A percentile compares a stretch with the other conserved stretches of the same genome.
phyloP scores from a whole-genome alignment of 78 protist species.

The Paulinella micropora region DNA sequence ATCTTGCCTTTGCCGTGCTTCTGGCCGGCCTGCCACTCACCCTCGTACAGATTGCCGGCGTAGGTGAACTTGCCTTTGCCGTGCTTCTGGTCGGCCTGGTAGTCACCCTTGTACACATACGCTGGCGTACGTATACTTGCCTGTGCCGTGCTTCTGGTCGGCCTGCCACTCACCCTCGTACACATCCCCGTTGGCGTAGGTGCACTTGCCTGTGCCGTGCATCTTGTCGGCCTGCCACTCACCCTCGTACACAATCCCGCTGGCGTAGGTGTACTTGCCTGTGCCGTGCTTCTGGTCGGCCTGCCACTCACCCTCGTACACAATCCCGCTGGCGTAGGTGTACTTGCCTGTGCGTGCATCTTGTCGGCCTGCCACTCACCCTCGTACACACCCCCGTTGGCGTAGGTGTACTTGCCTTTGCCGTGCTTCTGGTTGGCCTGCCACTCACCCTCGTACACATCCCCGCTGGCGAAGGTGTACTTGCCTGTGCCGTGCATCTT shows the following conservation, averaged over 20 bases:
- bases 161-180: conserved; percentile 5
- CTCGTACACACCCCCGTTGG: not conserved
- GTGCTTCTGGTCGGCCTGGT: not conserved
- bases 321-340: not conserved
- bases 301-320: conserved; percentile 5
- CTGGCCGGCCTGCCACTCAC: not conserved
- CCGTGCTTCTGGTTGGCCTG: not conserved
- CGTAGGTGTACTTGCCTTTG: not conserved
- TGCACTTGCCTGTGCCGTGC: not conserved
- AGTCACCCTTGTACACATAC: no score
- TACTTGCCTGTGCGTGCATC: not conserved
- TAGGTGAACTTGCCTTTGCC: not conserved
- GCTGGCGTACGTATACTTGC: no score
- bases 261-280: not conserved
- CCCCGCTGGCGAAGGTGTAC: not conserved
- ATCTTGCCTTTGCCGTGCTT: not conserved
- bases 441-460: not conserved
- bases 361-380: not conserved
- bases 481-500: conserved; percentile 6
- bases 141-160: not conserved
- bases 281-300: not conserved
- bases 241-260: not conserved
- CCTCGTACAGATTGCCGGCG: conserved; percentile 10
- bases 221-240: not conserved
- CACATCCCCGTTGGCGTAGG: not conserved